Percentiles rank a stretch among this genome's conserved stretches.
Evolutionary conservation across 129 eudicot species (phyloP).

Genomic region (Helianthus annuus): HanXRQr2.0-SUNRISE NC_035439.2:145144897-145145396

Average conservation of each 20-base stretch:
- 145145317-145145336: slow-evolving; percentile 30
- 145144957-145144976: slow-evolving; percentile 94
- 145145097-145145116: not conserved
- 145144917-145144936: slow-evolving; percentile 67
- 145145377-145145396: slow-evolving; percentile 24
- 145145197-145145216: too few species aligned
- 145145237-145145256: too few species aligned
- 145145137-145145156: too few species aligned
- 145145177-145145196: too few species aligned
- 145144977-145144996: slow-evolving; percentile 83
- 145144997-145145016: slow-evolving; percentile 87
- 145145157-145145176: too few species aligned
- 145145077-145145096: slow-evolving; percentile 23
- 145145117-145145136: not conserved
- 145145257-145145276: too few species aligned
- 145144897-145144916: slow-evolving; percentile 72
- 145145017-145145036: slow-evolving; percentile 28
- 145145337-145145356: slow-evolving; percentile 26
- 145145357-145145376: slow-evolving; percentile 20
- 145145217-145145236: too few species aligned
- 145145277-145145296: slow-evolving; percentile 7
- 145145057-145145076: slow-evolving; percentile 1
- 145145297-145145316: slow-evolving; percentile 18
- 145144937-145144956: slow-evolving; percentile 93
- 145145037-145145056: slow-evolving; percentile 16